Evolutionary conservation across 805 yeast genomes (phyloP).

Genomic region (Ogataea thermomethanolica): DNA sequence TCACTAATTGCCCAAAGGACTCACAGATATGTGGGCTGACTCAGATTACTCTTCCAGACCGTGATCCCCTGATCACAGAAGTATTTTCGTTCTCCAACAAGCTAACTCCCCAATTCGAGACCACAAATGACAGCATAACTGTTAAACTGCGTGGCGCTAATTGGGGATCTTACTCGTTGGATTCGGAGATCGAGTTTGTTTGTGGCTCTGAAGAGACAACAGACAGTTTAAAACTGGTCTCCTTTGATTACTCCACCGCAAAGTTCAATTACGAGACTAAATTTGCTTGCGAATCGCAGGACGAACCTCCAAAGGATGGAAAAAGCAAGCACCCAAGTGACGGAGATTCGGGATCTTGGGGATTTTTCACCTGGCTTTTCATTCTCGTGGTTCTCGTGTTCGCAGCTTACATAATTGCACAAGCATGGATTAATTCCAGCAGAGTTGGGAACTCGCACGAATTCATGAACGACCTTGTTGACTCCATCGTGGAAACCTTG

Average conservation of each 20-base stretch:
- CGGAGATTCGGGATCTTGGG: slow-evolving; percentile 56
- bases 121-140: slow-evolving; percentile 29
- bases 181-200: slow-evolving; percentile 44
- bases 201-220: slow-evolving; percentile 39
- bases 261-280: slow-evolving; percentile 32
- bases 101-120: slow-evolving; percentile 34
- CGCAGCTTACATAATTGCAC: slow-evolving; percentile 67
- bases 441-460: slow-evolving; percentile 69
- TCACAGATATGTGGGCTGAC: slow-evolving; percentile 80
- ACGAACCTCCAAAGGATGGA: slow-evolving; percentile 29
- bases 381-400: slow-evolving; percentile 66
- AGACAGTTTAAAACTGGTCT: slow-evolving; percentile 29
- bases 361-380: slow-evolving; percentile 80
- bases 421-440: slow-evolving; percentile 67
- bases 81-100: slow-evolving; percentile 54
- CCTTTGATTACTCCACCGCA: slow-evolving; percentile 38
- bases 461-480: slow-evolving; percentile 68
- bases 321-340: slow-evolving; percentile 26
- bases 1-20: slow-evolving; percentile 60
- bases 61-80: slow-evolving; percentile 50
- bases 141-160: slow-evolving; percentile 47
- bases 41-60: slow-evolving; percentile 47
- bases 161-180: slow-evolving; percentile 66
- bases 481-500: slow-evolving; percentile 55
- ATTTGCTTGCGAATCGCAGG: slow-evolving; percentile 37